Conservation (phyloP, 148 eudicot species). For the Limonium bicolor region DNA sequence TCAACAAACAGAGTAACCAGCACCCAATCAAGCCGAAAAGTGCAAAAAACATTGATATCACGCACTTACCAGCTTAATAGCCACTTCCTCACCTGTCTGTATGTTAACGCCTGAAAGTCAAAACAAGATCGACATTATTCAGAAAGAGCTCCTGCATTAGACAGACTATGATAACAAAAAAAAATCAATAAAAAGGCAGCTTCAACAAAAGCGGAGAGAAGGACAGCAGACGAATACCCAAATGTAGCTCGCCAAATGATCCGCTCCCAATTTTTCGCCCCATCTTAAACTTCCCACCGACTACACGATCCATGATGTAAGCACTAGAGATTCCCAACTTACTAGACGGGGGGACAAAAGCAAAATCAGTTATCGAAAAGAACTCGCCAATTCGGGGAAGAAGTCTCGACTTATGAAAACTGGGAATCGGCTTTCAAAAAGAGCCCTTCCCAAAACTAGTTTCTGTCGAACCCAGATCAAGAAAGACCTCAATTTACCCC, state of each 20-base stretch:
- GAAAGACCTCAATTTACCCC: constrained; percentile 2
- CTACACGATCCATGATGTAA: constrained; percentile 29
- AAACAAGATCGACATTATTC: constrained; percentile 8
- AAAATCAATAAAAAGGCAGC: not conserved
- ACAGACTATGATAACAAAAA: constrained; percentile 1
- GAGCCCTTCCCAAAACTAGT: no score
- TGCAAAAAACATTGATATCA: constrained; percentile 3
- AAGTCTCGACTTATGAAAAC: no score
- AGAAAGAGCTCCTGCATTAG: constrained; percentile 3
- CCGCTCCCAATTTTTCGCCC: constrained; percentile 56
- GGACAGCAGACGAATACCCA: constrained; percentile 15
- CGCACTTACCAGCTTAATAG: constrained; percentile 60
- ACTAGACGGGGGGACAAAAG: no score
- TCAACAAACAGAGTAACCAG: not conserved
- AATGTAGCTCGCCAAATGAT: constrained; percentile 45
- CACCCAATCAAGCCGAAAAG: not conserved
- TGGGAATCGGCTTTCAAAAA: no score
- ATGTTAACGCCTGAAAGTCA: constrained; percentile 54
- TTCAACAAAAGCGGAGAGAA: not conserved
- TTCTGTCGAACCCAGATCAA: no score
- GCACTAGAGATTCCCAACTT: not conserved
- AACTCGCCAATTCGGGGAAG: no score
- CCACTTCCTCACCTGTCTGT: constrained; percentile 85
- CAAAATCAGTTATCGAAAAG: no score
- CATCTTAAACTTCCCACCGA: constrained; percentile 45